Percentiles rank a stretch among this genome's conserved stretches.
Conservation (phyloP, 768 basidiomycete species). For the Suillus weaverae region DNA sequence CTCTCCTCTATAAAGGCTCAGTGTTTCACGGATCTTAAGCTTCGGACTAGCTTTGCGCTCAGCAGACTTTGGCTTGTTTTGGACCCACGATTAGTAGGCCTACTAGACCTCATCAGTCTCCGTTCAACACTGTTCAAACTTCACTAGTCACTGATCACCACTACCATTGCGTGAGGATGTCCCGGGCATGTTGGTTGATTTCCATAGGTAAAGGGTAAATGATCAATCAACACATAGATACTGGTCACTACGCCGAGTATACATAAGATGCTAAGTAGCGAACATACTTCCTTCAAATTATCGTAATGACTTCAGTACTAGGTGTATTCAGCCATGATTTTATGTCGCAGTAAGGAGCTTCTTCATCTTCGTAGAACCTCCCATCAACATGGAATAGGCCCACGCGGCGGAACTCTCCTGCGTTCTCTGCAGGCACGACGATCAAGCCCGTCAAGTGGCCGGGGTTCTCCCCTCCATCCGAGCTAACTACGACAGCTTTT, state of each 20-base stretch:
- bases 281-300: not conserved
- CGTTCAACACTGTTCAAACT: not conserved
- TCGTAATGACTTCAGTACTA: not conserved
- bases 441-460: not conserved
- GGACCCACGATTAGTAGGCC: not conserved
- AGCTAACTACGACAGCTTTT: conserved; percentile 1
- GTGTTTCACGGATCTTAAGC: not conserved
- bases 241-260: not conserved
- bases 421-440: not conserved
- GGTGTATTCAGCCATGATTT: not conserved
- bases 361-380: conserved; percentile 2
- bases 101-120: not conserved
- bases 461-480: not conserved
- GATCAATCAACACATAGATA: not conserved
- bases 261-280: not conserved
- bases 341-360: conserved; percentile 3
- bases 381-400: not conserved
- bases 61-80: not conserved
- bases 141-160: too few species aligned
- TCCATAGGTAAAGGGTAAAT: too few species aligned
- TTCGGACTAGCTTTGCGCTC: not conserved
- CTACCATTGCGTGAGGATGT: too few species aligned
- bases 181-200: not conserved
- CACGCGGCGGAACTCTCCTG: conserved; percentile 2
- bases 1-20: too few species aligned